Conservation (phyloP, 1,139 yeast genomes). For the Komagataea norvegica region DNA sequence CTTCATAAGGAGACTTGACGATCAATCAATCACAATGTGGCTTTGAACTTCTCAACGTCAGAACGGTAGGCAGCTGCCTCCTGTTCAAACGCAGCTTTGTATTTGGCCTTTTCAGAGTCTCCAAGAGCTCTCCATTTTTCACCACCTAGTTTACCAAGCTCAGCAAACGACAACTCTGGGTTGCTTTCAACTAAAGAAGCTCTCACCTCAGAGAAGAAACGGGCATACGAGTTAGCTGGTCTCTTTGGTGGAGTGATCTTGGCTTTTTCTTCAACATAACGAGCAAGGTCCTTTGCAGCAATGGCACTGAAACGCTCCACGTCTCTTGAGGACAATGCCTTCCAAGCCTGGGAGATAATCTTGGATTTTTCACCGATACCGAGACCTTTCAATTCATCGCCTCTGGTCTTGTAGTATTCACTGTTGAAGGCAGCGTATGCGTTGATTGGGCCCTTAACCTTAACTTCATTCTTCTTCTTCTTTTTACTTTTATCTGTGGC, state of each 20-base stretch:
- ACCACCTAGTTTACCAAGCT: slow-evolving; percentile 24
- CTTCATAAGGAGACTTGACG: too few species aligned
- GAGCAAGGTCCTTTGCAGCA: slow-evolving; percentile 13
- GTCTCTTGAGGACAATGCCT: slow-evolving; percentile 20
- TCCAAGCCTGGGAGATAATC: slow-evolving; percentile 25
- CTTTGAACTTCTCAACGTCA: background rate
- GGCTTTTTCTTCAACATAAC: slow-evolving; percentile 15
- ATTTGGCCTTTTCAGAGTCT: slow-evolving; percentile 22
- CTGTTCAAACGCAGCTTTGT: slow-evolving; percentile 3
- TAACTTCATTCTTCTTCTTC: slow-evolving; percentile 4
- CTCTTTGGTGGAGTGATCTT: slow-evolving; percentile 25
- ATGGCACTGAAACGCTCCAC: slow-evolving; percentile 15
- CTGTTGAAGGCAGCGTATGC: slow-evolving; percentile 17
- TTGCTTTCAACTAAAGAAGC: slow-evolving; percentile 12
- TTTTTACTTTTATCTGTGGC: slow-evolving; percentile 2
- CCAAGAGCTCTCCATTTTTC: slow-evolving; percentile 27
- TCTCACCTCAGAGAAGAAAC: slow-evolving; percentile 22
- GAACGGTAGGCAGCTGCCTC: slow-evolving; percentile 14
- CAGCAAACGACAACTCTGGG: slow-evolving; percentile 22
- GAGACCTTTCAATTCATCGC: slow-evolving; percentile 12
- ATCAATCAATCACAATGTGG: slow-evolving; percentile 1
- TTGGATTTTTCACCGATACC: slow-evolving; percentile 14
- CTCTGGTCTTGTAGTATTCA: slow-evolving; percentile 10
- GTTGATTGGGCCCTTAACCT: slow-evolving; percentile 11
- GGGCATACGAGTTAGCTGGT: slow-evolving; percentile 26